Evolutionary conservation across 352 stramenopile genomes (phyloP), one percentile per base, ranked within the genome.

Genomic region (Globisporangium echinulatum): DNA sequence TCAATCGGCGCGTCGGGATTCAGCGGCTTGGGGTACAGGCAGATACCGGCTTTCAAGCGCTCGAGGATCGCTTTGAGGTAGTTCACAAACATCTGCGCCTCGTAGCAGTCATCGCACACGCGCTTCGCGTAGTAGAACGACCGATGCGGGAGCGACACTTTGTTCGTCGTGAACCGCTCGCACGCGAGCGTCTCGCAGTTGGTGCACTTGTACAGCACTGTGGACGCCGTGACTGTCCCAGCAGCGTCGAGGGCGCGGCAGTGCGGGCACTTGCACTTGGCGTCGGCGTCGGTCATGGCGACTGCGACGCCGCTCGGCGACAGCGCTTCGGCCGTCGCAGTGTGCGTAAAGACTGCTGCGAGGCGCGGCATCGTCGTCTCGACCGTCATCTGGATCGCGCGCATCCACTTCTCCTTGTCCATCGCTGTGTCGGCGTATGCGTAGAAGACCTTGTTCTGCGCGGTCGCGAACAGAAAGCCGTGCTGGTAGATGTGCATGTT

Each of bases 401-500:
- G 82, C 59, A 93, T 90, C 85, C 85, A 95, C 64, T 92, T 93
- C 55, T 95, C 85, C 67, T 95, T 95, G 62, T 95, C 85, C 82
- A 95, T 92, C 37, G 85, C 72, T 39, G 84, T 90, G 58, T 95
- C 85, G 0, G 83, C 85, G 62, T 95, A 95, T 19, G 83, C 83
- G 64, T 95, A 95, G 60, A 95, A 95, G 10, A 95, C 82, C 60
- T 95, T 95, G 67, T 83, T 95, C 67, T 95, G 85, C 38, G 83
- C 77, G 52, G 85, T 95, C 13, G 83, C 85, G 61, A 95, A 95
- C 7, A 97, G 63, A 58, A 97, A 94, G 4, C 88, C 88, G 63
- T 92, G 74, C 59, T 88, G 72, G 64, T 97, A 97, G 58, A 93
- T 95, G 76, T 95, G 85, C 80, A 94, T 94, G 66, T 94, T 94